Evolutionary conservation across 2,329 filamentous ascomycete genomes (phyloP), one percentile per base, ranked within the genome.

Genomic region (Parasarocladium wereldwijsianum): DNA sequence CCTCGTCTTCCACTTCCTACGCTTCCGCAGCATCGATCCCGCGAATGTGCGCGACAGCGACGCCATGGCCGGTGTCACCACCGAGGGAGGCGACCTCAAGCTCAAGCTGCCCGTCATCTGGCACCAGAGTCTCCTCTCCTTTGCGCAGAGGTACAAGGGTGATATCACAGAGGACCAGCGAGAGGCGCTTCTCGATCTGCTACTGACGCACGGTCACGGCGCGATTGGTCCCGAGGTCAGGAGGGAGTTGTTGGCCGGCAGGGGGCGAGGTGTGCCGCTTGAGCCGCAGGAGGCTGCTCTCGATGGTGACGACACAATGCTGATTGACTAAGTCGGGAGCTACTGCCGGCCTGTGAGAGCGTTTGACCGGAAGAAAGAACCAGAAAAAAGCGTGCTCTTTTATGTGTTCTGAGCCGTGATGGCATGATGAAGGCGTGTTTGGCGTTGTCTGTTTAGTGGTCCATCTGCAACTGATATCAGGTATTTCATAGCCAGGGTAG

Each of bases 161-260:
- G 87, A 96, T 52, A 87, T 94, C 42, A 93, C 85, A 2, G 86
- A 94, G 51, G 86, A 94, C 42, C 86, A 93, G 60, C 66, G 86
- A 42, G 87, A 98, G 56, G 82, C 85, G 1, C 57, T 98, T 29
- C 60, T 98, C 5, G 90, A 98, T 56, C 56, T 98, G 35, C 60
- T 98, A 12, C 62, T 93, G 24, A 76, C 75, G 4, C 74, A 87
- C 36, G 86, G 86, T 0, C 90, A 98, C 56, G 74, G 76, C 36
- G 71, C 77, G 36, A 94, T 98, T 39, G 85, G 84, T 0, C 85
- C 90, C 0, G 90, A 96, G 50, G 82, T 96, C 16, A 65, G 90
- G 41, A 73, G 85, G 44, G 87, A 98, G 51, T 50, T 98, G 45
- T 55, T 96, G 27, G 85, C 84, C 16, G 90, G 90, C 2, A 68